Conservation (phyloP, 306 rosid species). For the Castanea mollissima region DNA sequence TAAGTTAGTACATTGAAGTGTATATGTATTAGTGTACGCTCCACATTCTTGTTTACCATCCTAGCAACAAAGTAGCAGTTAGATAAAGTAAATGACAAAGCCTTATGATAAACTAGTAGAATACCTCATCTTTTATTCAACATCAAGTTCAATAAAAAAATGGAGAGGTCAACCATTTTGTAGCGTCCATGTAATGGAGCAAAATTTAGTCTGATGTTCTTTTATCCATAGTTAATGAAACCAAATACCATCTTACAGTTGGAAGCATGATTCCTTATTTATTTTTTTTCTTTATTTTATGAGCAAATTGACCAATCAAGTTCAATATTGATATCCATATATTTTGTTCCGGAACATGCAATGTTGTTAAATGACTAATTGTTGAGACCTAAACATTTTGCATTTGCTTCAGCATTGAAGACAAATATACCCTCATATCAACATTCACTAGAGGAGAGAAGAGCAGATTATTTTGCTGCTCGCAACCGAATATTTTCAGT, state of each 20-base stretch:
- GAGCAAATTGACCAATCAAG: not conserved
- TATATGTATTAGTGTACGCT: not conserved
- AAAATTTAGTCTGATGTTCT: not conserved
- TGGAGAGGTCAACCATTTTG: not conserved
- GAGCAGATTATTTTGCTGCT: slow-evolving; percentile 81
- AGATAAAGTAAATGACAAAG: not conserved
- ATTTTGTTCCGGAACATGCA: not conserved
- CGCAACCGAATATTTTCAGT: slow-evolving; percentile 83
- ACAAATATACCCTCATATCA: slow-evolving; percentile 39
- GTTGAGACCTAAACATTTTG: slow-evolving; percentile 14
- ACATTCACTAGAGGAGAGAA: slow-evolving; percentile 76
- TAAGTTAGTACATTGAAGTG: not conserved
- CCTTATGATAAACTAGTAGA: not conserved
- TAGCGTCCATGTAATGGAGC: not conserved
- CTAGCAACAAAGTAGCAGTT: not conserved
- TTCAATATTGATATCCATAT: not conserved
- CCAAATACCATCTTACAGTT: not conserved
- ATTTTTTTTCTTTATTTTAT: too few species aligned
- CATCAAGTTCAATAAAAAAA: not conserved
- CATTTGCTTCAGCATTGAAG: slow-evolving; percentile 39
- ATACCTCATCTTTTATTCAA: not conserved
- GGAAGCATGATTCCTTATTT: too few species aligned
- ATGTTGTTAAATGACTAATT: not conserved
- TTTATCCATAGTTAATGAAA: not conserved
- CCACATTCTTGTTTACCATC: not conserved